Percentiles rank a stretch among this genome's conserved stretches.
phyloP scores from a whole-genome alignment of 1,284 basidiomycete genomes.

The Sporisorium reilianum region DNA sequence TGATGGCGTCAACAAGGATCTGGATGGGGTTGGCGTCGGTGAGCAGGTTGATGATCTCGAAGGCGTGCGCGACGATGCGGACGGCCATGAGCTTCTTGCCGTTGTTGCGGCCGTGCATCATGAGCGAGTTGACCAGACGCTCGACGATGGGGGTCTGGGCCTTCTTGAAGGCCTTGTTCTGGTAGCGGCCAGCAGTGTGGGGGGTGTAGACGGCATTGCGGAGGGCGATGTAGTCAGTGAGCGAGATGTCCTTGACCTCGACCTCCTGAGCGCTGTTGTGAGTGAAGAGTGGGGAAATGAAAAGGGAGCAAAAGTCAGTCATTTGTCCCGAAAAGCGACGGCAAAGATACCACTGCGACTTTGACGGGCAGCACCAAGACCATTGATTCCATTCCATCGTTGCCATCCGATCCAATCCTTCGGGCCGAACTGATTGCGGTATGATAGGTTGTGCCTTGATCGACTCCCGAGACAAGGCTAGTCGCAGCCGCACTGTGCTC shows the following conservation, averaged over 20 bases:
- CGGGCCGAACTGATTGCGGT: background rate
- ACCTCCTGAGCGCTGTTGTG: constrained; percentile 75
- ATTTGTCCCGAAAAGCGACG: constrained; percentile 1
- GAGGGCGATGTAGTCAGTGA: constrained; percentile 94
- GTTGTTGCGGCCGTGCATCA: constrained; percentile 99
- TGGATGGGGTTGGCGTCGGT: constrained; percentile 99
- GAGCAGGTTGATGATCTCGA: constrained; percentile 99
- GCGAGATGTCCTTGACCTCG: constrained; percentile 94
- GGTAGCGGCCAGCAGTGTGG: constrained; percentile 98
- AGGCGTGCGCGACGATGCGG: constrained; percentile 99
- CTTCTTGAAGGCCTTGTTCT: constrained; percentile 99
- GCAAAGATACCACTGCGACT: background rate
- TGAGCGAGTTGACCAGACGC: constrained; percentile 92
- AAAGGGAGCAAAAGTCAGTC: constrained; percentile 19
- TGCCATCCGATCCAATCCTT: background rate
- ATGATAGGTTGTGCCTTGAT: background rate
- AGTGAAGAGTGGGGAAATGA: constrained; percentile 8
- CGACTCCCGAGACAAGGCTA: background rate
- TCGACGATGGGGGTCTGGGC: constrained; percentile 99
- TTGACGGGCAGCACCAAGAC: constrained; percentile 5
- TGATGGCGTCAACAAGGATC: constrained; percentile 96
- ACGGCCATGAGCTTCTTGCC: constrained; percentile 99
- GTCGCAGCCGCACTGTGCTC: background rate
- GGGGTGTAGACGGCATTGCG: constrained; percentile 96
- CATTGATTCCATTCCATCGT: background rate